A percentile compares a stretch with the other conserved stretches of the same genome.
Evolutionary conservation across 805 yeast genomes (phyloP).

Genomic region (Novakomyces olei): DNA sequence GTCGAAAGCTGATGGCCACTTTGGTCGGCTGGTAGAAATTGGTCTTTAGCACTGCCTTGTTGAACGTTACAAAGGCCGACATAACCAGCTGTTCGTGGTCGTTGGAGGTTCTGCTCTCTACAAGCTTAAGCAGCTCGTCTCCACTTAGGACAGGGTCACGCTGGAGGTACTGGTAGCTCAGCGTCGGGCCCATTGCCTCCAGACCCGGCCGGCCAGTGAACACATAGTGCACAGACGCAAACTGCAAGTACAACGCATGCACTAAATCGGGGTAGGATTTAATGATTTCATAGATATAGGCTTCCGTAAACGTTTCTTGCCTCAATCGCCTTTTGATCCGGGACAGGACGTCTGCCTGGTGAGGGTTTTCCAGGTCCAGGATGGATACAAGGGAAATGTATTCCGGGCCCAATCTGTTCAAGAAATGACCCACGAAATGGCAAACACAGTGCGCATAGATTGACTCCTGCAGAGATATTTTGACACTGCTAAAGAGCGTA

Average conservation of each 20-base stretch:
- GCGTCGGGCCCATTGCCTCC: slow-evolving; percentile 24
- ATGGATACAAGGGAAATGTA: slow-evolving; percentile 45
- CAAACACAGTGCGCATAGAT: slow-evolving; percentile 87
- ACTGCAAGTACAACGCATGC: slow-evolving; percentile 66
- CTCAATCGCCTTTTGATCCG: slow-evolving; percentile 73
- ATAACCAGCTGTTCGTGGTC: slow-evolving; percentile 66
- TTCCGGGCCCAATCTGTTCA: slow-evolving; percentile 84
- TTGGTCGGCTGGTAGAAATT: slow-evolving; percentile 85
- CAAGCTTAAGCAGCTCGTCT: slow-evolving; percentile 46
- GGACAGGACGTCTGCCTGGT: slow-evolving; percentile 52
- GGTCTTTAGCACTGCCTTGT: slow-evolving; percentile 72
- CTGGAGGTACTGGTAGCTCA: slow-evolving; percentile 68
- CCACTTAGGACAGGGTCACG: slow-evolving; percentile 54
- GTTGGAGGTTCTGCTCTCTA: slow-evolving; percentile 45
- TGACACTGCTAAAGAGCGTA: slow-evolving; percentile 45
- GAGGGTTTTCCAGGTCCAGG: slow-evolving; percentile 39
- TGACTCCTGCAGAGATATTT: slow-evolving; percentile 78
- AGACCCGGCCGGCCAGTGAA: too few relatives aligned
- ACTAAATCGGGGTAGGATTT: slow-evolving; percentile 47
- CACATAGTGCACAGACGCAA: slow-evolving; percentile 80
- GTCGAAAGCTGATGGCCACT: slow-evolving; percentile 82
- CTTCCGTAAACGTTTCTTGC: slow-evolving; percentile 79
- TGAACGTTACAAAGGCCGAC: slow-evolving; percentile 62
- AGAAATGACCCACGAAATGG: slow-evolving; percentile 79
- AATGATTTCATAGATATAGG: slow-evolving; percentile 58